A percentile compares a stretch with the other conserved stretches of the same genome.
phyloP scores from a whole-genome alignment of 352 stramenopile species.

The Phytophthora agathidicida region DNA sequence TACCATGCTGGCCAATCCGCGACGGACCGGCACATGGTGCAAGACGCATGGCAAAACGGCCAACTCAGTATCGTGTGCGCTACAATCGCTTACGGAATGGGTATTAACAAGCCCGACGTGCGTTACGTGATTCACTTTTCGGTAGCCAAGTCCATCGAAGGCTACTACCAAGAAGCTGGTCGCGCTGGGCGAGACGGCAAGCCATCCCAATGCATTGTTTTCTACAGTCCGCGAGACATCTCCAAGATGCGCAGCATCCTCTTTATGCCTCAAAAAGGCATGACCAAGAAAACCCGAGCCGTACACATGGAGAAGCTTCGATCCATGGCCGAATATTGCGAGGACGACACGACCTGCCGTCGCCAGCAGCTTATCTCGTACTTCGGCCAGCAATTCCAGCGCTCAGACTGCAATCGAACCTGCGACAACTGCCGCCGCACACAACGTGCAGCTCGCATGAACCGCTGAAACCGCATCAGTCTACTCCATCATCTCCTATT shows the following conservation, averaged over 20 bases:
- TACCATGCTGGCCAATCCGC: slow-evolving; percentile 92
- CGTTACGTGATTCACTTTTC: slow-evolving; percentile 94
- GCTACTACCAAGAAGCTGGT: slow-evolving; percentile 98
- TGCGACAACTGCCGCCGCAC: slow-evolving; percentile 75
- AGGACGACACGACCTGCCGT: slow-evolving; percentile 75
- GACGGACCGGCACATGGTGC: slow-evolving; percentile 81
- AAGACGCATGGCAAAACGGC: slow-evolving; percentile 77
- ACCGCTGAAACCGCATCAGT: too few relatives aligned
- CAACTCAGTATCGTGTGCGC: slow-evolving; percentile 92
- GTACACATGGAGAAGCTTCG: slow-evolving; percentile 82
- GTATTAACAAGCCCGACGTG: slow-evolving; percentile 96
- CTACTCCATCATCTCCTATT: background rate
- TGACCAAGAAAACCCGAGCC: slow-evolving; percentile 70
- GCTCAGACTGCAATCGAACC: slow-evolving; percentile 59
- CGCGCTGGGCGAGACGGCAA: slow-evolving; percentile 96
- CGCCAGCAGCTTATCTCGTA: slow-evolving; percentile 79
- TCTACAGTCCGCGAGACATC: slow-evolving; percentile 89
- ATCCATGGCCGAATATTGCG: slow-evolving; percentile 81
- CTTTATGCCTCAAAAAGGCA: slow-evolving; percentile 78
- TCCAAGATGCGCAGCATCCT: slow-evolving; percentile 85
- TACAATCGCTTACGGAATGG: slow-evolving; percentile 96
- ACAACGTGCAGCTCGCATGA: slow-evolving; percentile 36
- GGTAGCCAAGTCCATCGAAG: slow-evolving; percentile 94
- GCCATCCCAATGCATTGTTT: slow-evolving; percentile 91
- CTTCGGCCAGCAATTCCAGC: slow-evolving; percentile 79